These are phyloP conservation scores for Solanum ahanhuiri DNA, from an alignment of 257 asterid genomes.

Conservation along the genomic window DNA sequence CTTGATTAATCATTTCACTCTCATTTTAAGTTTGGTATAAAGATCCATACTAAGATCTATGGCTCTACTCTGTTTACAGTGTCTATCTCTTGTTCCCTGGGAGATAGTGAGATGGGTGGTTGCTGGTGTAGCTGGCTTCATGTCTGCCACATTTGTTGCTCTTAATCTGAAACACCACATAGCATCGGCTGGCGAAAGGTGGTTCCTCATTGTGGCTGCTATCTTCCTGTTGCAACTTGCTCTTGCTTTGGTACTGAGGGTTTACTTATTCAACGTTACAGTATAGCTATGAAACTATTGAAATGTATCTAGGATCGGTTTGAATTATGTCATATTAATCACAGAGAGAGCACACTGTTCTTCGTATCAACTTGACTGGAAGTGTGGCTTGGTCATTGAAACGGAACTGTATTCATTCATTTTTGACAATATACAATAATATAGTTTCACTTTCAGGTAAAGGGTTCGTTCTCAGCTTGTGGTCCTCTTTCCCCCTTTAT, in stretches of 20 bases:
- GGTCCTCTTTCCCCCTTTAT: background rate
- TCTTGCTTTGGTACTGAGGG: conserved; percentile 72
- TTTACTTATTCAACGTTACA: conserved; percentile 70
- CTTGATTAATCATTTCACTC: background rate
- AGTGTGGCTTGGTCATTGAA: background rate
- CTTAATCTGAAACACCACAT: conserved; percentile 85
- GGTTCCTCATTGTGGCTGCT: conserved; percentile 81
- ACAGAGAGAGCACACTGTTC: background rate
- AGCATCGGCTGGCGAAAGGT: conserved; percentile 89
- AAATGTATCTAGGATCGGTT: background rate
- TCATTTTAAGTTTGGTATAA: background rate
- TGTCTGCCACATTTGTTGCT: conserved; percentile 91
- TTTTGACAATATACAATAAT: conserved; percentile 25
- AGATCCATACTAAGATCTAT: background rate
- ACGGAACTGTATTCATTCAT: conserved; percentile 30
- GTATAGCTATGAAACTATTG: conserved; percentile 22
- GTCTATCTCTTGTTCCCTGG: conserved; percentile 74
- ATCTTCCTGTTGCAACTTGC: conserved; percentile 94
- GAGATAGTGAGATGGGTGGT: conserved; percentile 87
- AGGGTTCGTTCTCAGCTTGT: background rate
- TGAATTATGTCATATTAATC: background rate
- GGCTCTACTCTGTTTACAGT: conserved; percentile 37
- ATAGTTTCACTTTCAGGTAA: background rate
- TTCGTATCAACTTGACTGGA: background rate
- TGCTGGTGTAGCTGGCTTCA: conserved; percentile 86